Base-by-base conservation (phyloP, 345 rosid genomes). In the Brassica nigra region DNA sequence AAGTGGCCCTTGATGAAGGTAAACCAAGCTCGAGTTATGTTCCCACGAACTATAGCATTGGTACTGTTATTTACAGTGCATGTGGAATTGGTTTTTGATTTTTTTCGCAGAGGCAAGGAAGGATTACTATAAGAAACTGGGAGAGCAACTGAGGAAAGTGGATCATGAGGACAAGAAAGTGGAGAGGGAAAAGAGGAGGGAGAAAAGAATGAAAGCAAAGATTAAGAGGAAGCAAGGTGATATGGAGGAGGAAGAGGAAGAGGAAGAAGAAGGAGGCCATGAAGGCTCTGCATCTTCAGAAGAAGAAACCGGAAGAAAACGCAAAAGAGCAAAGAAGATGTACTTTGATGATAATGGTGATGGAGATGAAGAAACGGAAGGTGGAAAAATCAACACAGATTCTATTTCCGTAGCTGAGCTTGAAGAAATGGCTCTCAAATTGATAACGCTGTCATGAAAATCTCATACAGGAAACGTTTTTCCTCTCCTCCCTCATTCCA, bases 81-180 rank as follows among this genome's bases (percentile, higher is more conserved):
- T 61, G 14, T 52, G 36, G 23, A 23, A 52, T 12, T 75, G 67
- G 67, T 63, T 63, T 47, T 63, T 55, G 67, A 28, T 16, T 83
- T 10, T 10, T 42, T 12, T 34, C 74, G 83, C 84, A 95, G 99
- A 78, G 76, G 79, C 84, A 76, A 89, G 79, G 75, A 81, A 79
- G 2, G 89, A 89, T 49, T 86, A 75, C 81, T 92, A 90, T 70
- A 85, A 84, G 87, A 95, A 84, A 78, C 61, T 88, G 83, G 88
- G 93, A 79, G 98, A 86, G 74, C 88, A 89, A 82, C 70, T 95
- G 90, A 92, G 88, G 86, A 82, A 64, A 61, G 94, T 74, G 0
- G 97, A 95, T 84, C 84, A 82, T 69, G 98, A 86, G 79, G 99
- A 95, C 86, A 95, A 92, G 86, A 85, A 84, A 68, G 78, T 89